These are phyloP conservation scores for Citropsis articulata DNA, from an alignment of 345 rosid species.

Conservation along the genomic window DNA sequence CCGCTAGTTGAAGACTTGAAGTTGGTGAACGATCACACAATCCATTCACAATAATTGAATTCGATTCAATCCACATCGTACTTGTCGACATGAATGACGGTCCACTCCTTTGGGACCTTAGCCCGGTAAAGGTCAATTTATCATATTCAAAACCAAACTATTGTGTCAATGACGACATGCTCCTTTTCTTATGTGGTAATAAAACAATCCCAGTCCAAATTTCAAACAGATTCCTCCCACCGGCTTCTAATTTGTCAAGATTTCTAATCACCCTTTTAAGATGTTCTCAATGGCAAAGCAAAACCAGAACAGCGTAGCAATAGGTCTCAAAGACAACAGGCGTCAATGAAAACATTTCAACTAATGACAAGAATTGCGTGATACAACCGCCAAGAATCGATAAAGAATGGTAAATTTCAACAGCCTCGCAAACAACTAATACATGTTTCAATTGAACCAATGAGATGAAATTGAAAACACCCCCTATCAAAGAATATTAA, in stretches of 20 bases:
- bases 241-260: background rate
- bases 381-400: background rate
- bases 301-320: background rate
- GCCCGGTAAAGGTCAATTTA: background rate
- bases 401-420: background rate
- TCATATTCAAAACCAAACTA: background rate
- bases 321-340: background rate
- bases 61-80: background rate
- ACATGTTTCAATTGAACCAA: background rate
- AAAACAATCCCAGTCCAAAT: background rate
- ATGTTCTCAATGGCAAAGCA: background rate
- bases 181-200: background rate
- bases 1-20: background rate
- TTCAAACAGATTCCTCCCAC: background rate
- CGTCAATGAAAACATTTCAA: background rate
- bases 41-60: background rate
- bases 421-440: background rate
- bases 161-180: background rate
- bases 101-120: background rate
- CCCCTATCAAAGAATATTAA: constrained; percentile 4
- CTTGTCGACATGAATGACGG: background rate
- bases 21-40: background rate
- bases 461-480: background rate
- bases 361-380: background rate
- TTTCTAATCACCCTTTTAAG: too few species aligned